Evolutionary conservation across 257 asterid genomes (phyloP), one percentile per base, ranked within the genome.

Genomic region (Solanum dulcamara): DNA sequence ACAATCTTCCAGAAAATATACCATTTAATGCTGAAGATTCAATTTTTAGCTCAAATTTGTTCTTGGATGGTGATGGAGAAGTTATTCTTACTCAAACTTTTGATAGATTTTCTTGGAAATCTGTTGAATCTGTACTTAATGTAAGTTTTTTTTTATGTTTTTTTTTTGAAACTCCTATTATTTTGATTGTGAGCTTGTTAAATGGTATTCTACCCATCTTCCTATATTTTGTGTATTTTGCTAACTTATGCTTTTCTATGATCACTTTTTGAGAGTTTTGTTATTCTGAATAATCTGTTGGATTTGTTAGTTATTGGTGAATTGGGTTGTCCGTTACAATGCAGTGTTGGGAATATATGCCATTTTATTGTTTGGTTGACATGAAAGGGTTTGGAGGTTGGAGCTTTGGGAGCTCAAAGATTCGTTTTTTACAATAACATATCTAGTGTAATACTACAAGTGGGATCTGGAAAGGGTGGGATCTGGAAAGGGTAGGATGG

Each of bases 41-140:
- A 42, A 83, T 89, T 86, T 90, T 89, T 72, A 87, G 90, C 90
- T 91, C 95, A 68, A 92, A 66, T 62, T 75, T 94, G 85, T 91
- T 93, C 86, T 84, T 96, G 86, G 96, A 92, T 86, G 85, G 85
- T 86, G 86, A 91, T 57, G 98, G 98, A n/a, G 93, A 92, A 89
- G 94, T 95, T 85, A 89, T 91, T 90, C 91, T 96, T 60, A 88
- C 96, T 62, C 91, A 50, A 44, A 84, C 91, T 86, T 86, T 93
- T 20, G 89, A 91, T 81, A 92, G 91, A 22, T 85, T 96, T 89
- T 92, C 94, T 32, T 96, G 98, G 98, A 89, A 90, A 89, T 88
- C 88, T 75, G 80, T 85, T 81, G 93, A 93, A 86, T 86, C 93
- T n/a, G 51, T 67, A 59, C 46, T 72, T 86, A 81, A 88, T 84